Evolutionary conservation across 805 yeast genomes (phyloP).

Genomic region (Candida qinlingensis): DNA sequence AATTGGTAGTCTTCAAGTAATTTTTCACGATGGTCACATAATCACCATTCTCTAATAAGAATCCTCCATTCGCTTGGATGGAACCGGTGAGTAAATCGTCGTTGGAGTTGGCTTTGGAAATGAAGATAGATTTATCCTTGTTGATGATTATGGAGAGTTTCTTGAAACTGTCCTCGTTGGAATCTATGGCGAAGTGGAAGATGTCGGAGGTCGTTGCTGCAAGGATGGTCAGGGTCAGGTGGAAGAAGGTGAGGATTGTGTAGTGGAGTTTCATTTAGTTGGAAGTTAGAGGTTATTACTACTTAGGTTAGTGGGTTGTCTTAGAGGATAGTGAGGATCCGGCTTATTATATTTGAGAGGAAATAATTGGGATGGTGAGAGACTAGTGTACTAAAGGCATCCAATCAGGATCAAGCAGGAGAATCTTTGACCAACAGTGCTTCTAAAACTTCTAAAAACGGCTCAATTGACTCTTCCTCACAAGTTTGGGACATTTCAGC

Average conservation of each 20-base stretch:
- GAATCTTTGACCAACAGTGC: too few species aligned
- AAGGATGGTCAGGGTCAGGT: background rate
- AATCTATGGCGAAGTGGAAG: background rate
- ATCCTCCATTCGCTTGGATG: slow-evolving; percentile 2
- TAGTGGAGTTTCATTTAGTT: background rate
- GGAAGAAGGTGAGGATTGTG: background rate
- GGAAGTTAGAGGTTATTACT: background rate
- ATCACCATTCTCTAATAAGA: background rate
- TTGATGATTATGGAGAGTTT: background rate
- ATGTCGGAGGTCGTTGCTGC: background rate
- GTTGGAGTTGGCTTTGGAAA: background rate
- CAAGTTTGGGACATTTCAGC: too few species aligned
- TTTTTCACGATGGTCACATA: slow-evolving; percentile 2
- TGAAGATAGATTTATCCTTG: background rate
- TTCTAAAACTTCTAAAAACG: too few species aligned
- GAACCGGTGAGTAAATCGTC: background rate
- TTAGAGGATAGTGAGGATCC: too few species aligned
- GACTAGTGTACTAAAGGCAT: too few species aligned
- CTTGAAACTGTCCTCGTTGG: background rate
- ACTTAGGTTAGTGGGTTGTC: too few species aligned
- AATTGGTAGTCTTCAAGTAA: background rate
- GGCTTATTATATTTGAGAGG: too few species aligned
- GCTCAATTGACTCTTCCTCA: too few species aligned
- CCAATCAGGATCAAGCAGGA: too few species aligned
- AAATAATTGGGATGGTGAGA: too few species aligned